phyloP scores from a whole-genome alignment of 1,139 yeast genomes.

The Diutina mesorugosa region DNA sequence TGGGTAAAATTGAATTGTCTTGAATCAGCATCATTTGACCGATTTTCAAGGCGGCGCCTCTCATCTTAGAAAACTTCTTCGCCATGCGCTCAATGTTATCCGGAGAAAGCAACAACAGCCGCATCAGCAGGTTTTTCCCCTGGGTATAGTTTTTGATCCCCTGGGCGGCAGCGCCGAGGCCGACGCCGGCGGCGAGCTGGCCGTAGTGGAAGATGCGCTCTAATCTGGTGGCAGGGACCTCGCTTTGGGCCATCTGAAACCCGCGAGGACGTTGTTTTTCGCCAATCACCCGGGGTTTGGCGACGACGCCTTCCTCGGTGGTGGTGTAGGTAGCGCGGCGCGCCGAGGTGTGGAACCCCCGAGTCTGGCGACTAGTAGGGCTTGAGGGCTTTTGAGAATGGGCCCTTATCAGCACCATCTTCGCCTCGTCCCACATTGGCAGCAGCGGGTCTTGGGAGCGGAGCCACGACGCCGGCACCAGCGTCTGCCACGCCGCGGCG shows the following conservation, averaged over 20 bases:
- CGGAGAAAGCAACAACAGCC: slow-evolving; percentile 61
- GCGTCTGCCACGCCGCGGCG: neutral
- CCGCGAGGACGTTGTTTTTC: slow-evolving; percentile 19
- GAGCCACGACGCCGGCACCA: neutral
- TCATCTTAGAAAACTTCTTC: slow-evolving; percentile 77
- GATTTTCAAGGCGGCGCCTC: slow-evolving; percentile 94
- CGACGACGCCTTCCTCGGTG: neutral
- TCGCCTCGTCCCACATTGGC: neutral
- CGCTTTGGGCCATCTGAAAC: slow-evolving; percentile 44
- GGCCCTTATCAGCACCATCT: neutral
- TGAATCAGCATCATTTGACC: slow-evolving; percentile 96
- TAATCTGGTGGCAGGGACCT: slow-evolving; percentile 76
- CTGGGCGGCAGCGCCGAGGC: slow-evolving; percentile 73
- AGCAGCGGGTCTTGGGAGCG: neutral
- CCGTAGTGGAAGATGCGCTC: slow-evolving; percentile 91
- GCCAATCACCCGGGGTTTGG: slow-evolving; percentile 14
- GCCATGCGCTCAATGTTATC: slow-evolving; percentile 82
- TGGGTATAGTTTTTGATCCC: slow-evolving; percentile 57
- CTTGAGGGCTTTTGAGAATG: neutral
- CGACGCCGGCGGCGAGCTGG: slow-evolving; percentile 82
- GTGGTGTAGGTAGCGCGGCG: neutral
- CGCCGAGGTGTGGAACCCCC: neutral
- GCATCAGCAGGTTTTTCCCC: slow-evolving; percentile 39
- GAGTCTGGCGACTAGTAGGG: neutral
- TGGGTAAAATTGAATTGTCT: slow-evolving; percentile 73